Evolutionary conservation across 257 asterid species (phyloP).

Genomic region (Handroanthus guayacan): DNA sequence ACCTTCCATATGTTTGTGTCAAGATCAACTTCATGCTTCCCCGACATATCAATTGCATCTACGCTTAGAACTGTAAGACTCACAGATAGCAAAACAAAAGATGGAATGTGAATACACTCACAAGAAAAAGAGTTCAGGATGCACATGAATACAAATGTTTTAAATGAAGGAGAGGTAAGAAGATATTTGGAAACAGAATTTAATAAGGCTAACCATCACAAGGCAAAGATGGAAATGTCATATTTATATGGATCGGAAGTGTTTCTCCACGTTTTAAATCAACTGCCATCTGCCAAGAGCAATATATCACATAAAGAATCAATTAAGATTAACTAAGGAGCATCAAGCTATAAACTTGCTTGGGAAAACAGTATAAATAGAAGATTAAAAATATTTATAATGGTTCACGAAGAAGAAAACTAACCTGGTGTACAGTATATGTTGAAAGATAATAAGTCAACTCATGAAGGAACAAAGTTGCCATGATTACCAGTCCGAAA

Average conservation of each 20-base stretch:
- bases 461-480: conserved; percentile 89
- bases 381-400: neutral
- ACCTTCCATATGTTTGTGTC: conserved; percentile 99
- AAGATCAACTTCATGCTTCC: conserved; percentile 99
- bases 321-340: neutral
- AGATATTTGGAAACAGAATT: conserved; percentile 22
- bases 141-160: too few relatives aligned
- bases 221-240: conserved; percentile 96
- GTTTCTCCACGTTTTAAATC: conserved; percentile 95
- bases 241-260: conserved; percentile 94
- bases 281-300: conserved; percentile 83
- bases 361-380: neutral
- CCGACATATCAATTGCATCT: conserved; percentile 98
- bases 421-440: conserved; percentile 86
- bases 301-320: conserved; percentile 28
- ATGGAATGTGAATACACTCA: conserved; percentile 18
- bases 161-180: neutral
- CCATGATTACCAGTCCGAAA: conserved; percentile 88
- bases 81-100: conserved; percentile 20
- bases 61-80: conserved; percentile 80
- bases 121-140: neutral
- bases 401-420: conserved; percentile 31
- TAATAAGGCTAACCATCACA: conserved; percentile 83
- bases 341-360: conserved; percentile 19
- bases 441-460: conserved; percentile 86